A percentile compares a stretch with the other conserved stretches of the same genome.
These are phyloP conservation scores for Suhomyces xylopsoci DNA, from an alignment of 805 yeast species.

Conservation along the genomic window DNA sequence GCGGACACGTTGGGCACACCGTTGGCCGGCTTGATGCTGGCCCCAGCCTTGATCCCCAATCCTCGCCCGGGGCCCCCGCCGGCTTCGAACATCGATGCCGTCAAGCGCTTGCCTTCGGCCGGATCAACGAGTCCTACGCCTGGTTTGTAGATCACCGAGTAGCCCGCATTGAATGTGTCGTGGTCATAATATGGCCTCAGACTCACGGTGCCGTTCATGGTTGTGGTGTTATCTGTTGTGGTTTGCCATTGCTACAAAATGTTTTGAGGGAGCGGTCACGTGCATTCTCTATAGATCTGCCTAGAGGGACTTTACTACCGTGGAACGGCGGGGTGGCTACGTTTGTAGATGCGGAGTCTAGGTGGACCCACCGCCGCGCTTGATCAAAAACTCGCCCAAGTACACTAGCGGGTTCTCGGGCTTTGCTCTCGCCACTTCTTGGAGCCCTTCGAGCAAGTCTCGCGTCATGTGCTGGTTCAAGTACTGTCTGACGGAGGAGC, in stretches of 20 bases:
- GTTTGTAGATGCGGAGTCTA: background rate
- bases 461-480: slow-evolving; percentile 63
- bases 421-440: slow-evolving; percentile 46
- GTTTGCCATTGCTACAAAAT: background rate
- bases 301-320: background rate
- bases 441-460: slow-evolving; percentile 62
- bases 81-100: slow-evolving; percentile 6
- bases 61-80: slow-evolving; percentile 15
- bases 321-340: too few relatives aligned
- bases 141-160: slow-evolving; percentile 56
- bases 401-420: slow-evolving; percentile 54
- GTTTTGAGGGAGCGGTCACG: slow-evolving; percentile 1
- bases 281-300: background rate
- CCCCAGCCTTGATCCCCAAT: slow-evolving; percentile 14
- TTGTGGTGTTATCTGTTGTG: background rate
- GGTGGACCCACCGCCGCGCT: slow-evolving; percentile 1
- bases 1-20: background rate
- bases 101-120: slow-evolving; percentile 28
- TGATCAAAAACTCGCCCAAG: slow-evolving; percentile 55
- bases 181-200: slow-evolving; percentile 71
- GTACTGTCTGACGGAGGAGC: slow-evolving; percentile 69
- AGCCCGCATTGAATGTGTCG: slow-evolving; percentile 63
- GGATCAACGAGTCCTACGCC: slow-evolving; percentile 59
- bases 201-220: slow-evolving; percentile 8
- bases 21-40: background rate